phyloP scores from a whole-genome alignment of 306 rosid genomes.

The Senna siamea region DNA sequence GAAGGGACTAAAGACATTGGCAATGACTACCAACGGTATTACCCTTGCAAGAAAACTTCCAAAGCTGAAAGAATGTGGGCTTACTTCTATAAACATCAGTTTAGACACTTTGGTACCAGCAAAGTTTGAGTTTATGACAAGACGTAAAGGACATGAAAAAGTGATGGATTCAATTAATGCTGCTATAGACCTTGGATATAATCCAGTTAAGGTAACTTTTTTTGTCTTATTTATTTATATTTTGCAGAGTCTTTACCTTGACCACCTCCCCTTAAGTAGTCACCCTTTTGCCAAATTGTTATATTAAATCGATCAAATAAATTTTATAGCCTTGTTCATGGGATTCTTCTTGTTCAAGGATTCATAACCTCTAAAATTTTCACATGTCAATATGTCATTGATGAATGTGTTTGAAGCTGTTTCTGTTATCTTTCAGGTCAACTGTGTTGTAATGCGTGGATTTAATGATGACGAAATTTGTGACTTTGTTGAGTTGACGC shows the following conservation, averaged over 20 bases:
- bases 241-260: conserved; percentile 8
- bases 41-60: conserved; percentile 71
- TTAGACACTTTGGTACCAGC: conserved; percentile 85
- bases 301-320: neutral
- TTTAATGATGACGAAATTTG: conserved; percentile 89
- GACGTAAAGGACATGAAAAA: conserved; percentile 87
- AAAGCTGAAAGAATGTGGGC: conserved; percentile 82
- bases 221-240: neutral
- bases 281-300: conserved; percentile 24
- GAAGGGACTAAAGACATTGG: conserved; percentile 72
- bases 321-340: neutral
- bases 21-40: conserved; percentile 88
- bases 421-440: conserved; percentile 64
- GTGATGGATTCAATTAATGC: conserved; percentile 82
- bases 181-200: conserved; percentile 76
- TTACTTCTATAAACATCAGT: conserved; percentile 79
- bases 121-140: conserved; percentile 88
- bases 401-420: conserved; percentile 32
- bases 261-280: conserved; percentile 7
- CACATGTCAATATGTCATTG: neutral
- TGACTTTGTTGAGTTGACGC: conserved; percentile 83
- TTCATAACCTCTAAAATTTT: neutral
- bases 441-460: conserved; percentile 94
- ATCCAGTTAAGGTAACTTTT: conserved; percentile 83
- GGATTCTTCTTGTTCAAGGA: neutral